Evolutionary conservation across 2,329 filamentous ascomycete genomes (phyloP).

Genomic region (Penicillium brasilianum): DNA sequence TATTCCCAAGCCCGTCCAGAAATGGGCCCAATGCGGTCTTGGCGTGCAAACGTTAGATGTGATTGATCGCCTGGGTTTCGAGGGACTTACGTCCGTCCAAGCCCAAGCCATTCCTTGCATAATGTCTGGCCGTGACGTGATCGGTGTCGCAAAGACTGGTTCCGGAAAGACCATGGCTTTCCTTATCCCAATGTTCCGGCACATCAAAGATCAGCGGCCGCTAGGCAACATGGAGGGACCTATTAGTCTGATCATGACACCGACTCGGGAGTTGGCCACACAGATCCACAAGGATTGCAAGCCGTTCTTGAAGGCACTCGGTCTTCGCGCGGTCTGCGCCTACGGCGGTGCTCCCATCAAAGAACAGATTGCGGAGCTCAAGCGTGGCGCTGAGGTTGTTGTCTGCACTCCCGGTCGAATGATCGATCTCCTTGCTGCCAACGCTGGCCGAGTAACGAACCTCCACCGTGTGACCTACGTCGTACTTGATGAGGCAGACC

Average conservation of each 20-base stretch:
- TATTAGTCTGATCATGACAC: constrained; percentile 86
- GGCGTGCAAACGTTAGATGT: constrained; percentile 86
- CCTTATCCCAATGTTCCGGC: constrained; percentile 93
- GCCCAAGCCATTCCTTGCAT: constrained; percentile 92
- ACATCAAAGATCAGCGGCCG: constrained; percentile 90
- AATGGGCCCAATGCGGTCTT: constrained; percentile 94
- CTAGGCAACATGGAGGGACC: constrained; percentile 85
- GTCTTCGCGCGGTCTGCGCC: constrained; percentile 84
- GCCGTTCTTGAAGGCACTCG: constrained; percentile 86
- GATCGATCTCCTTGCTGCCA: constrained; percentile 92
- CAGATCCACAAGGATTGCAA: constrained; percentile 96
- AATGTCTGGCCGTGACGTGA: constrained; percentile 94
- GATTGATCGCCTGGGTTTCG: constrained; percentile 78
- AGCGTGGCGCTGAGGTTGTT: constrained; percentile 91
- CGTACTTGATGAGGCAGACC: constrained; percentile 94
- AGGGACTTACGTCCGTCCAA: constrained; percentile 91
- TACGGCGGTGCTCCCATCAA: constrained; percentile 96
- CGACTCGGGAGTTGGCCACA: constrained; percentile 88
- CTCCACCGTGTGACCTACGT: constrained; percentile 88
- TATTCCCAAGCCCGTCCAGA: constrained; percentile 90
- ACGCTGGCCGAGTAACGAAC: constrained; percentile 92
- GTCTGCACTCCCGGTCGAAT: constrained; percentile 94
- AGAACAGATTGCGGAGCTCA: constrained; percentile 95
- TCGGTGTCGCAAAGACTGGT: constrained; percentile 95
- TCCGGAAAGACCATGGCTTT: constrained; percentile 98